A percentile compares a stretch with the other conserved stretches of the same genome.
phyloP scores from a whole-genome alignment of 2,329 filamentous ascomycete genomes.

The Davidsoniella australis region DNA sequence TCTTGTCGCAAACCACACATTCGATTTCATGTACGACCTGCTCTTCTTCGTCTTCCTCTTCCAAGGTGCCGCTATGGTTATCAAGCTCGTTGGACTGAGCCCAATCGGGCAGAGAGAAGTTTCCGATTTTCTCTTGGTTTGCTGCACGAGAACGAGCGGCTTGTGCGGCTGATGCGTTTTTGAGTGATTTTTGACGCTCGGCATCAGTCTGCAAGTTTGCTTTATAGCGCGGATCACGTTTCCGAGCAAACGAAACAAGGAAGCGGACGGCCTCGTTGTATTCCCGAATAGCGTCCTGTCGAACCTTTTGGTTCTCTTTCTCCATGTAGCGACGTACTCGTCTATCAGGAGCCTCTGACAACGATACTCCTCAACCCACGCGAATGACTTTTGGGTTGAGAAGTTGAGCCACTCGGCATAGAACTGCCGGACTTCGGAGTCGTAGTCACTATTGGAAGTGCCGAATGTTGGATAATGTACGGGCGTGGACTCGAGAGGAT shows the following conservation, averaged over 20 bases:
- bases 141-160: slow-evolving; percentile 68
- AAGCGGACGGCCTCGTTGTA: slow-evolving; percentile 87
- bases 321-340: slow-evolving; percentile 73
- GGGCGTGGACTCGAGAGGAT: slow-evolving; percentile 44
- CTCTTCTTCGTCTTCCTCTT: slow-evolving; percentile 33
- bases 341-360: slow-evolving; percentile 73
- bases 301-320: slow-evolving; percentile 75
- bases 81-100: slow-evolving; percentile 40
- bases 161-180: slow-evolving; percentile 67
- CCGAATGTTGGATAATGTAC: slow-evolving; percentile 71
- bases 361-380: slow-evolving; percentile 77
- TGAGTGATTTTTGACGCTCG: slow-evolving; percentile 61
- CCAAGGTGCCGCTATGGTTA: slow-evolving; percentile 38
- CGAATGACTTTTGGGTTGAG: slow-evolving; percentile 67
- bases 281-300: slow-evolving; percentile 68
- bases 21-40: slow-evolving; percentile 43
- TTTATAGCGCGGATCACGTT: slow-evolving; percentile 74
- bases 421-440: slow-evolving; percentile 61
- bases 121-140: slow-evolving; percentile 54
- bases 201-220: slow-evolving; percentile 61
- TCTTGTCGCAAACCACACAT: slow-evolving; percentile 63
- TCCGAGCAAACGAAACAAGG: slow-evolving; percentile 74
- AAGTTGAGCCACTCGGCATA: slow-evolving; percentile 71
- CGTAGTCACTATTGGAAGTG: slow-evolving; percentile 53
- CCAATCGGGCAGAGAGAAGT: slow-evolving; percentile 10